Percentiles rank a stretch among this genome's conserved stretches.
phyloP scores from a whole-genome alignment of 306 rosid species.

The Sindora glabra region DNA sequence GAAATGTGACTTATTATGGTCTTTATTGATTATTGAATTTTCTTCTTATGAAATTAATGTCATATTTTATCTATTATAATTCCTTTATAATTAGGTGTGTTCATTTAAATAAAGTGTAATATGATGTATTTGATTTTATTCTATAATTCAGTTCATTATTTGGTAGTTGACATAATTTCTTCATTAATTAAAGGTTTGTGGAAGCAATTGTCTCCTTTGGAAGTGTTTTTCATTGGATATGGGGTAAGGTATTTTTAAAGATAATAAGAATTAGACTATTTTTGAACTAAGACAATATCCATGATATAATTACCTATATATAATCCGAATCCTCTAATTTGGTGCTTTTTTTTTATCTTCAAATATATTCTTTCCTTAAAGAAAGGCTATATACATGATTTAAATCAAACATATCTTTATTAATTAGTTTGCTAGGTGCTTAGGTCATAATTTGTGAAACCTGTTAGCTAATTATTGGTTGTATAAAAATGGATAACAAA shows the following conservation, averaged over 20 bases:
- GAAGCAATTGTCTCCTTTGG: slow-evolving; percentile 72
- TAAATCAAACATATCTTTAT: neutral
- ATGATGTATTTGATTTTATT: neutral
- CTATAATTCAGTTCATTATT: neutral
- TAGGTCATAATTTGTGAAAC: neutral
- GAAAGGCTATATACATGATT: too few relatives aligned
- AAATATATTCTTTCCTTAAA: too few relatives aligned
- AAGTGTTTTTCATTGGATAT: slow-evolving; percentile 82
- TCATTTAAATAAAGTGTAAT: slow-evolving; percentile 8
- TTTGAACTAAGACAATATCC: neutral
- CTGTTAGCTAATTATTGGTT: neutral
- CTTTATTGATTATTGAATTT: slow-evolving; percentile 67
- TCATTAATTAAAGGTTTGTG: slow-evolving; percentile 53
- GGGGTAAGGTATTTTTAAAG: slow-evolving; percentile 57
- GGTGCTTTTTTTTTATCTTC: too few relatives aligned
- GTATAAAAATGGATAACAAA: neutral
- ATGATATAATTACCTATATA: too few relatives aligned
- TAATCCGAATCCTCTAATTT: too few relatives aligned
- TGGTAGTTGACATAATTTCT: slow-evolving; percentile 24
- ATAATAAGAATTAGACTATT: neutral
- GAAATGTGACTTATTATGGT: slow-evolving; percentile 53
- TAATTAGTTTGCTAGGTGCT: neutral
- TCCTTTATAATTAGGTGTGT: slow-evolving; percentile 83
- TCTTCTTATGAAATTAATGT: slow-evolving; percentile 73
- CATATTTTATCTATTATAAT: slow-evolving; percentile 76